A percentile compares a stretch with the other conserved stretches of the same genome.
phyloP scores from a whole-genome alignment of 306 rosid genomes.

The Fragaria iinumae region DNA sequence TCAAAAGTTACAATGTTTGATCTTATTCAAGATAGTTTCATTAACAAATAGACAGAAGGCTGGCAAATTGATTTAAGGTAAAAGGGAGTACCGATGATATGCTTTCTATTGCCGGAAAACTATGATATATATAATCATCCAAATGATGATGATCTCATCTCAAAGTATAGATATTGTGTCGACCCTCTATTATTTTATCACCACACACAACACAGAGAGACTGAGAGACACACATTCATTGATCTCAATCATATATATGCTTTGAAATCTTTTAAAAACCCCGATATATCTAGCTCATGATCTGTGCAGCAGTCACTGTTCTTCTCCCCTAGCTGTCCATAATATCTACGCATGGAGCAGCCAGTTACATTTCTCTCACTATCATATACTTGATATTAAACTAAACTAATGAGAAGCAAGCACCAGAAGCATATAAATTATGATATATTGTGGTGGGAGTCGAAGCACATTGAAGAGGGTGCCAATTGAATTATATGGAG shows the following conservation, averaged over 20 bases:
- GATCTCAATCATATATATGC: neutral
- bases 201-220: neutral
- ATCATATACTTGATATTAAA: neutral
- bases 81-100: neutral
- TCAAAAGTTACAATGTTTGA: neutral
- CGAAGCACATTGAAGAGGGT: conserved; percentile 21
- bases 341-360: conserved; percentile 1
- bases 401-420: neutral
- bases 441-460: conserved; percentile 6
- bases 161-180: neutral
- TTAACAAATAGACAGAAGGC: neutral
- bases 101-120: neutral
- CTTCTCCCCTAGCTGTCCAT: conserved; percentile 4
- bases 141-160: neutral
- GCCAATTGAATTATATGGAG: conserved; percentile 20
- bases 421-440: neutral
- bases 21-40: no score
- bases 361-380: neutral
- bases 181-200: neutral
- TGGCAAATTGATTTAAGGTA: neutral
- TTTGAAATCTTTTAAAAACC: neutral
- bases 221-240: neutral
- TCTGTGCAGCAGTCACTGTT: neutral
- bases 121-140: neutral
- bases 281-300: neutral